Evolutionary conservation across 192 early-diverging fungal genomes (phyloP).

Genomic region (Polychytrium aggregatum): DNA sequence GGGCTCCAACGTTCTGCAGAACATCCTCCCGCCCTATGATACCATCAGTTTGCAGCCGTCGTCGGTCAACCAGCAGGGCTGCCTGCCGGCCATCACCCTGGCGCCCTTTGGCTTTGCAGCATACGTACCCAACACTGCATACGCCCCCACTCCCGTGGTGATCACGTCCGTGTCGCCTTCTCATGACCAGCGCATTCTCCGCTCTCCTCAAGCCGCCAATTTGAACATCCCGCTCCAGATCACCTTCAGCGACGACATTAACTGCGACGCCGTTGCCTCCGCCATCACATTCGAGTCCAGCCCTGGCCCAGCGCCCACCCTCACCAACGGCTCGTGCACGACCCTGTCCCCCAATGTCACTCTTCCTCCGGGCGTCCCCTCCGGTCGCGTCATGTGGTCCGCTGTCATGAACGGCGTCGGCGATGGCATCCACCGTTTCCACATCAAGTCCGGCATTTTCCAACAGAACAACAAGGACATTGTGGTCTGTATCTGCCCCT

Average conservation of each 20-base stretch:
- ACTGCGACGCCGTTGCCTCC: background rate
- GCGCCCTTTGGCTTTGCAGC: background rate
- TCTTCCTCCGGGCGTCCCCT: no score
- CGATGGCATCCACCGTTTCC: no score
- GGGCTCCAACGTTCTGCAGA: background rate
- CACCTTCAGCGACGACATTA: background rate
- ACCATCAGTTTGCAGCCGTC: background rate
- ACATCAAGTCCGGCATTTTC: no score
- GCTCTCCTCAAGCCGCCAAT: background rate
- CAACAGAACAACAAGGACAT: no score
- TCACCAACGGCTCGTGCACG: no score
- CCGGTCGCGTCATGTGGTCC: no score
- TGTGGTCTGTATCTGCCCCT: no score
- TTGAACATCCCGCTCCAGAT: background rate
- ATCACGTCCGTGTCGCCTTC: background rate
- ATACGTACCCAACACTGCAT: background rate
- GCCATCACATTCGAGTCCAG: background rate
- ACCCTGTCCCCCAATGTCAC: no score
- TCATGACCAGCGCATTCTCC: background rate
- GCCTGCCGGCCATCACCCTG: background rate
- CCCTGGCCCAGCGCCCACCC: background rate
- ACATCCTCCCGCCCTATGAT: conserved; percentile 7
- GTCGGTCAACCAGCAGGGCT: background rate
- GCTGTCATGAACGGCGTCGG: no score
- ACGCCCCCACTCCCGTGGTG: background rate